Percentiles rank a stretch among this genome's conserved stretches.
phyloP scores from a whole-genome alignment of 2,329 filamentous ascomycete genomes.

The Epichloe sp. region DNA sequence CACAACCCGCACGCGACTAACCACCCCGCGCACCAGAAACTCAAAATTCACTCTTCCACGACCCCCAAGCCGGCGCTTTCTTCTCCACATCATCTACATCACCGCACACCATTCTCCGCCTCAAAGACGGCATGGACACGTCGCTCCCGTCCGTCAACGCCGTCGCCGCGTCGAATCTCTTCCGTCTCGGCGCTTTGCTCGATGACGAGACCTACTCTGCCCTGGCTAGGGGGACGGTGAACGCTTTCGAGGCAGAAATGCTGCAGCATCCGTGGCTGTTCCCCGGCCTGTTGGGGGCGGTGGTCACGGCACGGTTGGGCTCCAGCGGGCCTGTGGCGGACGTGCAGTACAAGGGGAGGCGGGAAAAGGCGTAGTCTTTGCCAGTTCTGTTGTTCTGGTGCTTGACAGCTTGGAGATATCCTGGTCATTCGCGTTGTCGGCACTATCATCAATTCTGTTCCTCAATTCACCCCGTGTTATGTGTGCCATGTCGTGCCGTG shows the following conservation, averaged over 20 bases:
- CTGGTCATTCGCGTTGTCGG: not conserved
- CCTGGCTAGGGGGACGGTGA: conserved; percentile 61
- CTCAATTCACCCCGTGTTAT: too few relatives aligned
- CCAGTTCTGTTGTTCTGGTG: too few relatives aligned
- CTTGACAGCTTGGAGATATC: too few relatives aligned
- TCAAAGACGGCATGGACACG: conserved; percentile 93
- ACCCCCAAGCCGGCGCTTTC: conserved; percentile 52
- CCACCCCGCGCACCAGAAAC: conserved; percentile 32
- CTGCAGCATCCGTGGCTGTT: conserved; percentile 90
- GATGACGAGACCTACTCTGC: conserved; percentile 49
- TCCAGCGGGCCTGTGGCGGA: conserved; percentile 28
- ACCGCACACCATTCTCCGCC: conserved; percentile 62
- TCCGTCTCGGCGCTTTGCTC: conserved; percentile 60
- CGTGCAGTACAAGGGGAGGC: conserved; percentile 11
- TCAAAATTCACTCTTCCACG: conserved; percentile 69
- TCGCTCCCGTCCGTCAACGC: conserved; percentile 84
- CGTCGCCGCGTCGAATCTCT: conserved; percentile 74
- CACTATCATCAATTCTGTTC: not conserved
- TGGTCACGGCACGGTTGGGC: conserved; percentile 65
- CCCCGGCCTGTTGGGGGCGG: conserved; percentile 60
- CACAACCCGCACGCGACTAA: conserved; percentile 4
- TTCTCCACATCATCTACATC: conserved; percentile 54
- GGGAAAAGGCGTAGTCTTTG: conserved; percentile 6
- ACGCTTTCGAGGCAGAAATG: conserved; percentile 82
- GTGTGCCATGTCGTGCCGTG: too few relatives aligned